These are phyloP conservation scores for Vitis vinifera DNA, from an alignment of 164 flowering plant species.

Conservation along the genomic window DNA sequence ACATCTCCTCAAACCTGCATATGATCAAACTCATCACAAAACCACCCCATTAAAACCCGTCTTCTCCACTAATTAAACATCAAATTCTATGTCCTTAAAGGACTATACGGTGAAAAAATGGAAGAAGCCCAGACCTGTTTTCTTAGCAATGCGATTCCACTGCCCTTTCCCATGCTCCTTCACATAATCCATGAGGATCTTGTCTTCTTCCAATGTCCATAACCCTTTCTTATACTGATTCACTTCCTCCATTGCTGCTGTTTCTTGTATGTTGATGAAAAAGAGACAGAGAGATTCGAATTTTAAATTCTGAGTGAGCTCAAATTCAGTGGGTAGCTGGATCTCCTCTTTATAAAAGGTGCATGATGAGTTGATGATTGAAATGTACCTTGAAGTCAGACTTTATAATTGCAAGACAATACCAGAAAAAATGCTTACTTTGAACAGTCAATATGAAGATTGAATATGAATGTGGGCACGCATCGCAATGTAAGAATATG, in stretches of 20 bases:
- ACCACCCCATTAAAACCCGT: background rate
- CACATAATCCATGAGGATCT: constrained; percentile 24
- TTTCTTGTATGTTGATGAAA: background rate
- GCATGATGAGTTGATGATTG: too few species aligned
- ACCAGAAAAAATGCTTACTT: too few species aligned
- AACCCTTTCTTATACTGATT: constrained; percentile 25
- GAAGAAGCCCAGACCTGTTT: constrained; percentile 16
- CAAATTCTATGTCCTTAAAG: background rate
- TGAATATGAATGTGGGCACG: background rate
- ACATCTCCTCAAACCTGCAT: constrained; percentile 40
- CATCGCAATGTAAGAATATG: background rate
- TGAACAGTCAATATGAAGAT: too few species aligned
- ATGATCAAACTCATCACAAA: background rate
- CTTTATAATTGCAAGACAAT: too few species aligned
- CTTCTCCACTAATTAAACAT: too few species aligned
- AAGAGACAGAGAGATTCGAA: background rate
- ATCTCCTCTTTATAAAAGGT: too few species aligned
- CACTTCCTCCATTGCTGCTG: background rate
- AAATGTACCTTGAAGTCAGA: too few species aligned
- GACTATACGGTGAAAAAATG: background rate
- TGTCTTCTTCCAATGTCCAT: constrained; percentile 38
- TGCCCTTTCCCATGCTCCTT: constrained; percentile 31
- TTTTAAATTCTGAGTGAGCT: too few species aligned
- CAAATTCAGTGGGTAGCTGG: too few species aligned
- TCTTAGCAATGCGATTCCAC: constrained; percentile 30